Evolutionary conservation across 306 rosid genomes (phyloP).

Genomic region (Boehmeria nivea): DNA sequence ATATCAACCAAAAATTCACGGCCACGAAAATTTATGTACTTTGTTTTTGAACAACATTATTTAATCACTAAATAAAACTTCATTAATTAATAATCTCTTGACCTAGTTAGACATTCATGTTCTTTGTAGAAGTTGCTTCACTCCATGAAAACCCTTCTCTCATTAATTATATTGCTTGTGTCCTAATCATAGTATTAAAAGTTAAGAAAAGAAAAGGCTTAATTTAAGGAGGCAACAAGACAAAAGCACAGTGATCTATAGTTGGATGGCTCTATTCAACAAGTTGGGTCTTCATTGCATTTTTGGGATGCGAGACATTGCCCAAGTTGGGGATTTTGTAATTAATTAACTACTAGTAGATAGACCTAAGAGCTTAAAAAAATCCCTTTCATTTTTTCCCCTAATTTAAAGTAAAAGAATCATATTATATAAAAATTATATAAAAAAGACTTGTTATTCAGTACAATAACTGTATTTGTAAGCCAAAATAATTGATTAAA

Average conservation of each 20-base stretch:
- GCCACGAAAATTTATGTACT: no score
- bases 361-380: background rate
- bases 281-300: background rate
- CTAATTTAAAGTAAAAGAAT: conserved; percentile 7
- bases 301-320: conserved; percentile 14
- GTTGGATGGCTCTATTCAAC: conserved; percentile 18
- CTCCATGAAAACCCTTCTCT: background rate
- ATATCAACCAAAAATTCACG: no score
- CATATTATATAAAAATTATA: background rate
- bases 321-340: conserved; percentile 4
- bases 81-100: background rate
- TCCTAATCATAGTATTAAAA: background rate
- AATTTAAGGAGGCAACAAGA: conserved; percentile 12
- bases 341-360: background rate
- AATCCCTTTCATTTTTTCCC: background rate
- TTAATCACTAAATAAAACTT: no score
- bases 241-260: conserved; percentile 6
- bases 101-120: background rate
- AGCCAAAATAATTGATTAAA: no score
- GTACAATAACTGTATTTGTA: no score
- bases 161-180: background rate
- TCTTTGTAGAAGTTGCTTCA: background rate
- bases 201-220: background rate
- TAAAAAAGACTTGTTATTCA: no score
- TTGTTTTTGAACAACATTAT: no score